phyloP scores from a whole-genome alignment of 768 basidiomycete genomes.

The Suillus sp. region DNA sequence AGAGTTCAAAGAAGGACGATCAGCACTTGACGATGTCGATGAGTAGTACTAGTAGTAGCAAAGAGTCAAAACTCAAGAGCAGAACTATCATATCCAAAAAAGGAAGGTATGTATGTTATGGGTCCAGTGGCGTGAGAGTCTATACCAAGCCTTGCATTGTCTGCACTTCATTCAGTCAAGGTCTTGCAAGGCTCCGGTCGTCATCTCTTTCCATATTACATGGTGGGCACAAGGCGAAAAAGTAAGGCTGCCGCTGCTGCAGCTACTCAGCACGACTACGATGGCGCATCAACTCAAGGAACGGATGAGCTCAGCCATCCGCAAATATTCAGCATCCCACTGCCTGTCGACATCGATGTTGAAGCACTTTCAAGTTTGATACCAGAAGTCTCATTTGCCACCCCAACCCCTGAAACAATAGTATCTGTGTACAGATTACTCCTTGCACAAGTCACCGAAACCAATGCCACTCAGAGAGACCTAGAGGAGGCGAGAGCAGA shows the following conservation, averaged over 20 bases:
- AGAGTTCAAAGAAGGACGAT: background rate
- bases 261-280: conserved; percentile 34
- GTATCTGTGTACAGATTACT: conserved; percentile 64
- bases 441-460: conserved; percentile 54
- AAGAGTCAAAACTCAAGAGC: background rate
- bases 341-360: conserved; percentile 71
- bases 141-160: conserved; percentile 13
- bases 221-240: conserved; percentile 62
- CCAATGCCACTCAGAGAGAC: conserved; percentile 59
- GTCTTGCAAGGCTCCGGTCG: conserved; percentile 30
- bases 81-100: background rate
- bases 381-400: conserved; percentile 58
- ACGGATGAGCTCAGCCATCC: conserved; percentile 38
- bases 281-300: conserved; percentile 35
- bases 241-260: conserved; percentile 54
- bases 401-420: conserved; percentile 61
- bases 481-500: conserved; percentile 73
- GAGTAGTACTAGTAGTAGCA: background rate
- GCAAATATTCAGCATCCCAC: conserved; percentile 37
- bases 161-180: conserved; percentile 6
- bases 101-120: background rate
- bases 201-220: conserved; percentile 15
- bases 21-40: background rate
- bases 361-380: conserved; percentile 60
- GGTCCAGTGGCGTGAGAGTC: conserved; percentile 24